Conservation (phyloP, 2,329 filamentous ascomycete species). For the Sphaerulina musiva region DNA sequence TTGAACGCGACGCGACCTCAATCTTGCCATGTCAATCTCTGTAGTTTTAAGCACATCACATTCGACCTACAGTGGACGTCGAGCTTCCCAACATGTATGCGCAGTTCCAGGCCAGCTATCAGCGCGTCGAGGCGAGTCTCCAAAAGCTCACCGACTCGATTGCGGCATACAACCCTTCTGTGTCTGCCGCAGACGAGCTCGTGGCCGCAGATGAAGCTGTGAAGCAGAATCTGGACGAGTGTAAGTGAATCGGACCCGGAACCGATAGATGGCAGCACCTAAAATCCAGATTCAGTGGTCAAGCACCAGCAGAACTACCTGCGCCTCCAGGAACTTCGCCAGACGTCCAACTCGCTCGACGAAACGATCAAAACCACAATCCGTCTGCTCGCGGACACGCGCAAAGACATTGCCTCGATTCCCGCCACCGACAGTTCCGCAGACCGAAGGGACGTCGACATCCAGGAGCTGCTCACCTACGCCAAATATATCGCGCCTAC, state of each 20-base stretch:
- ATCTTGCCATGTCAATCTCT: background rate
- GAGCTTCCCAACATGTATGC: slow-evolving; percentile 34
- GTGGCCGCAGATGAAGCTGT: slow-evolving; percentile 64
- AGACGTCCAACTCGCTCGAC: slow-evolving; percentile 60
- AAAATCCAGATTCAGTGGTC: slow-evolving; percentile 46
- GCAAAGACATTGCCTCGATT: slow-evolving; percentile 63
- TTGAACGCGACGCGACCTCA: slow-evolving; percentile 3
- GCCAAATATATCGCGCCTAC: slow-evolving; percentile 74
- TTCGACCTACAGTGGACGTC: background rate
- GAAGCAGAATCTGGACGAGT: slow-evolving; percentile 56
- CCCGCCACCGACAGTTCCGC: slow-evolving; percentile 44
- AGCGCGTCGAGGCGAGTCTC: slow-evolving; percentile 47
- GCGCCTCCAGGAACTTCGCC: slow-evolving; percentile 62
- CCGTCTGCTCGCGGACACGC: slow-evolving; percentile 61
- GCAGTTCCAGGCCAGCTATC: slow-evolving; percentile 39
- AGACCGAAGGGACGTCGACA: slow-evolving; percentile 51
- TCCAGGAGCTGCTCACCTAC: slow-evolving; percentile 68
- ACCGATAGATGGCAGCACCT: background rate
- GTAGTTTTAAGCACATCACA: background rate
- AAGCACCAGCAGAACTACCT: slow-evolving; percentile 67
- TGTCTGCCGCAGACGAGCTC: slow-evolving; percentile 61
- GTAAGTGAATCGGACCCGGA: slow-evolving; percentile 38
- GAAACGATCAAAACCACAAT: slow-evolving; percentile 66
- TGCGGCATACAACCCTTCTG: slow-evolving; percentile 71
- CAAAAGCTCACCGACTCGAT: slow-evolving; percentile 70